Evolutionary conservation across 176 grass and related monocot species (phyloP), one percentile per base, ranked within the genome.

Genomic region (Leersia perrieri): DNA sequence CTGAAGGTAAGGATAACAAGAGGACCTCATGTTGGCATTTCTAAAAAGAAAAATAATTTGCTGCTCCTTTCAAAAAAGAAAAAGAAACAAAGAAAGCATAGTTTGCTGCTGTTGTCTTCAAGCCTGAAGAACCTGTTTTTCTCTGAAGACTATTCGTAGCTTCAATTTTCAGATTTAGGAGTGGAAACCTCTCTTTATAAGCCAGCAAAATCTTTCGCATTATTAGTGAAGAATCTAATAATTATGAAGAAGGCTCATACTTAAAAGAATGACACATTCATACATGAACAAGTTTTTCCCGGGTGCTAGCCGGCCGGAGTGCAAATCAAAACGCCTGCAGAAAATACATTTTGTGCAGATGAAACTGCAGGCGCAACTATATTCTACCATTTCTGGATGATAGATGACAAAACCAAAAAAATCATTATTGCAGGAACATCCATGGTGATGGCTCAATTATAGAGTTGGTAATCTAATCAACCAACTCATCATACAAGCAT

Each of bases 401-500:
- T 63, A 62, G 57, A 41, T 29, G 80, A 36, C 14, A 33, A 40
- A 35, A 10, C 74, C 40, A 14, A 78, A 76, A 64, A 1, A 25
- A 29, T 71, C 55, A 80, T 85, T 76, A 72, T 66, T 55, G 18
- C 2, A 80, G 58, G 39, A 80, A 80, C 26, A 35, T 42, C 82
- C 41, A 66, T 76, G 5, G 33, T 55, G 64, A 63, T 77, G 30
- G 27, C 41, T 42, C 57, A 81, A 85, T 76, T 64, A 76, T 72
- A 65, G 76, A 89, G 82, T 70, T 58, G 70, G 82, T 77, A 81
- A 72, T 81, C 65, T 68, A 47, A 89, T 89, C 72, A 76, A n/a
- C 71, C 29, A 12, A 81, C 60, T 22, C 75, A 33, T 51, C 69
- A 11, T 74, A 14, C 53, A 74, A 41, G 73, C 58, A 41, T 27